Base-by-base conservation (phyloP, 208 protist species). In the Wallacemonas sp. region DNA sequence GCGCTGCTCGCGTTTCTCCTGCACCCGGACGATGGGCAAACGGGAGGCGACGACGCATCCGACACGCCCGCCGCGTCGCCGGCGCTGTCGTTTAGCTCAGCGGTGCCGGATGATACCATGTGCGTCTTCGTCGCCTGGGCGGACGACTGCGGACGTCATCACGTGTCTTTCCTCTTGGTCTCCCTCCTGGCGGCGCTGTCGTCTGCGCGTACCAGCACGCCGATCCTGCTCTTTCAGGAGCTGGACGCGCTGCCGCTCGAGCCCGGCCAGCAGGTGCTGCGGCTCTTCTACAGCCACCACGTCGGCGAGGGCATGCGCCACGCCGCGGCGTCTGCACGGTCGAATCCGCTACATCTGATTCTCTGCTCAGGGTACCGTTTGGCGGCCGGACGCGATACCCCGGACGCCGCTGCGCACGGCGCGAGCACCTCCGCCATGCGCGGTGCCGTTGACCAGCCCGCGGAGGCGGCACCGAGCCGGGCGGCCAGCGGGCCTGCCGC, bases 71-170 rank as follows among this genome's bases (percentile, higher is more conserved):
- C 11, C 38, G 38, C 38, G 38, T 42, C 38, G 8, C 31, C 48
- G 22, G 20, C 25, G 31, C 16, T 26, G 31, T 59, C 52, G n/a
- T 44, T 59, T 20, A 38, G 11, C 20, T 3, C 11, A 12, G 29
- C 29, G 29, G 57, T 50, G 10, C 23, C 29, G 33, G 25, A 50
- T 33, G 75, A 81, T 45, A 61, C 65, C 20, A 63, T 76, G 7
- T 76, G 67, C 38, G 68, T 76, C 22, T 26, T 82, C 45, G 73
- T 85, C 29, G 71, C 79, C n/a, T 89, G 83, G 82, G 70, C 61
- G 11, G 70, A 81, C 49, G 55, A 29, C 42, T 42, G 28, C 18
- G 67, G 54, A 1, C 14, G 45, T 22, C 73, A 86, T 41, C 82
- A 82, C 31, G 57, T 89, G 2, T 75, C 76, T 2, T 38, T 72